Conservation (phyloP, 768 basidiomycete genomes). For the Leccinum sublutescens region DNA sequence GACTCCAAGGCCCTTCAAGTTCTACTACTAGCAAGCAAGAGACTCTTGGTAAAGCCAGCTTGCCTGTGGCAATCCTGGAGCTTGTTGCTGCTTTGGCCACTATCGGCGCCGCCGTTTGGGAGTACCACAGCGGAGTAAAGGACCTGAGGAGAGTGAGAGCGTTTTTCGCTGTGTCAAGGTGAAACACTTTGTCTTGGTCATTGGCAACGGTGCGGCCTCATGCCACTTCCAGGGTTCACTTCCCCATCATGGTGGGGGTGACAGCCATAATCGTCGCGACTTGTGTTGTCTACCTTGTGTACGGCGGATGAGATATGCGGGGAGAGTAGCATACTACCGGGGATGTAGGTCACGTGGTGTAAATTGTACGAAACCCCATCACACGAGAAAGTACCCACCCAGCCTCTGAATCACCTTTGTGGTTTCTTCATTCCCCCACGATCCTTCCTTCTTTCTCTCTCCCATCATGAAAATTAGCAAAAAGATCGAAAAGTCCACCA, state of each 20-base stretch:
- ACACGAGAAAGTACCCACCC: slow-evolving; percentile 29
- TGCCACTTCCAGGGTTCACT: slow-evolving; percentile 43
- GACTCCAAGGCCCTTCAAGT: slow-evolving; percentile 44
- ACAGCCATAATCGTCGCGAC: slow-evolving; percentile 49
- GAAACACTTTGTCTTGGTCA: slow-evolving; percentile 22
- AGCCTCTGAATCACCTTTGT: slow-evolving; percentile 3
- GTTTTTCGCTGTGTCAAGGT: slow-evolving; percentile 60
- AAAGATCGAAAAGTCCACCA: slow-evolving; percentile 83
- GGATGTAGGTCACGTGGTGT: slow-evolving; percentile 21
- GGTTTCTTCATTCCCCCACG: slow-evolving; percentile 15
- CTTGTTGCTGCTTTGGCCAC: slow-evolving; percentile 52
- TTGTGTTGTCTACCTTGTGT: slow-evolving; percentile 48
- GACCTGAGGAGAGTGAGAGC: slow-evolving; percentile 59
- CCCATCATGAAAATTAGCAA: slow-evolving; percentile 86
- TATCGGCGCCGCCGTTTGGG: slow-evolving; percentile 60
- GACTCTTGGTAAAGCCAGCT: slow-evolving; percentile 28
- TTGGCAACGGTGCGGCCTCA: slow-evolving; percentile 2
- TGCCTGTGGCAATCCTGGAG: slow-evolving; percentile 54
- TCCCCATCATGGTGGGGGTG: slow-evolving; percentile 50
- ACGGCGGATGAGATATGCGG: slow-evolving; percentile 15
- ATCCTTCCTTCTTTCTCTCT: slow-evolving; percentile 22
- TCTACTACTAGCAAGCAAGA: slow-evolving; percentile 19
- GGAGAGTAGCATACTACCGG: neutral
- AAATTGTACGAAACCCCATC: neutral
- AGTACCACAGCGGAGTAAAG: slow-evolving; percentile 57